Evolutionary conservation across 768 basidiomycete species (phyloP).

Genomic region (Mycena crocata): DNA sequence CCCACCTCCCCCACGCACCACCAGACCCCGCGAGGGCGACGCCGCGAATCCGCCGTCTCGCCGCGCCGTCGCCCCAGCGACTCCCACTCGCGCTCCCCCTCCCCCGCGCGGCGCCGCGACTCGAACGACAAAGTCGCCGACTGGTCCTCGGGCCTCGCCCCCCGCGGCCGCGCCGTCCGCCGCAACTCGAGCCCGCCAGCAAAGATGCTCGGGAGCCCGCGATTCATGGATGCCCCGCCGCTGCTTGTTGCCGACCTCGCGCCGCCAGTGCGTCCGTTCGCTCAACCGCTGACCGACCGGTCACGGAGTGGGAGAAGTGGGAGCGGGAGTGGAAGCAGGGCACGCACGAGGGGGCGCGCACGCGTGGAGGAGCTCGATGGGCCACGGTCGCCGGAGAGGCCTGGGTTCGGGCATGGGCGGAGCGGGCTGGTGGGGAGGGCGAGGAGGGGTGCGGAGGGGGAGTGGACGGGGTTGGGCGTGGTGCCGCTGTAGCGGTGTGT

Average conservation of each 20-base stretch:
- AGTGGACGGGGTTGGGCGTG: too few relatives aligned
- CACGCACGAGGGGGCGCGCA: constrained; percentile 63
- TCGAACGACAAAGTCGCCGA: constrained; percentile 56
- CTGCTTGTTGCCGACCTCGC: neutral
- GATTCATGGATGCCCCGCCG: neutral
- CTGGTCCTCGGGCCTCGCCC: constrained; percentile 56
- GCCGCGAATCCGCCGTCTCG: constrained; percentile 51
- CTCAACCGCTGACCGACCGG: too few relatives aligned
- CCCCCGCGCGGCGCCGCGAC: constrained; percentile 50
- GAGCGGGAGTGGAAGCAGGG: constrained; percentile 41
- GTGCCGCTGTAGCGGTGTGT: too few relatives aligned
- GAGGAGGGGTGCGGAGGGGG: constrained; percentile 31
- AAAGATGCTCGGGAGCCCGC: constrained; percentile 46
- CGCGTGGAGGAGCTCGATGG: constrained; percentile 66
- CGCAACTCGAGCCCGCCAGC: constrained; percentile 61
- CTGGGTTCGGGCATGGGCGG: constrained; percentile 73
- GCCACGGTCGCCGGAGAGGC: constrained; percentile 58
- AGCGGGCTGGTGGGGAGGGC: constrained; percentile 69
- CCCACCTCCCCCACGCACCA: constrained; percentile 17
- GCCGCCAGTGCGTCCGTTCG: too few relatives aligned
- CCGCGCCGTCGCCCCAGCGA: constrained; percentile 47
- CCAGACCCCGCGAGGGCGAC: constrained; percentile 65
- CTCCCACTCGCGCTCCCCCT: constrained; percentile 54
- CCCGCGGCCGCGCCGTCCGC: constrained; percentile 57
- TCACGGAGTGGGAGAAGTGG: constrained; percentile 4